These are phyloP conservation scores for Fusarium abutilonis DNA, from an alignment of 2,329 filamentous ascomycete genomes.

Conservation along the genomic window DNA sequence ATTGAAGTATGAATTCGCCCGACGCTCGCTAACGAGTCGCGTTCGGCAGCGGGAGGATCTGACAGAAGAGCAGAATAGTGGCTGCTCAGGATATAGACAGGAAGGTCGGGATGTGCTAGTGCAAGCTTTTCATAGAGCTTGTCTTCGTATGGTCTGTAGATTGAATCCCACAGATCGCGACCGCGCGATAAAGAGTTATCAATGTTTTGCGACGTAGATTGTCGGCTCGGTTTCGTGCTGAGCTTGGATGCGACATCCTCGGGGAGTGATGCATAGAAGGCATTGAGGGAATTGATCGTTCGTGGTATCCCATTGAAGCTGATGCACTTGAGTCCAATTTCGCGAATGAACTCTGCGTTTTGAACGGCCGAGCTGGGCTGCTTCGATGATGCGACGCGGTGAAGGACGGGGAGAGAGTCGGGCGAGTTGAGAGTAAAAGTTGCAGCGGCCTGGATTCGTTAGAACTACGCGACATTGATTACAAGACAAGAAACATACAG, in stretches of 20 bases:
- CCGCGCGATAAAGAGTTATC: conserved; percentile 66
- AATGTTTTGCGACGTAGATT: conserved; percentile 63
- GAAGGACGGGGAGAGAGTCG: conserved; percentile 73
- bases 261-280: conserved; percentile 73
- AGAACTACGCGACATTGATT: neutral
- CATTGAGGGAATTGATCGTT: conserved; percentile 82
- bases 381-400: conserved; percentile 57
- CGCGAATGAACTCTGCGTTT: conserved; percentile 76
- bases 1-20: conserved; percentile 78
- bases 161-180: conserved; percentile 74
- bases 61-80: conserved; percentile 80
- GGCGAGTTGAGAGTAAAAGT: conserved; percentile 90
- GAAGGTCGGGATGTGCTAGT: conserved; percentile 81
- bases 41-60: conserved; percentile 64
- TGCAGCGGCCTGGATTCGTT: conserved; percentile 70
- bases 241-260: conserved; percentile 63
- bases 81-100: conserved; percentile 78
- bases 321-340: conserved; percentile 80
- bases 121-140: conserved; percentile 78
- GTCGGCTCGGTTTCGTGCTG: conserved; percentile 65
- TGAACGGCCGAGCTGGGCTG: conserved; percentile 49
- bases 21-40: conserved; percentile 61
- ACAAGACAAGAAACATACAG: conserved; percentile 55
- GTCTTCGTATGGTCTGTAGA: conserved; percentile 78
- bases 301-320: conserved; percentile 85